Evolutionary conservation across 2,329 filamentous ascomycete species (phyloP), one percentile per base, ranked within the genome.

Genomic region (Chalara sp.): DNA sequence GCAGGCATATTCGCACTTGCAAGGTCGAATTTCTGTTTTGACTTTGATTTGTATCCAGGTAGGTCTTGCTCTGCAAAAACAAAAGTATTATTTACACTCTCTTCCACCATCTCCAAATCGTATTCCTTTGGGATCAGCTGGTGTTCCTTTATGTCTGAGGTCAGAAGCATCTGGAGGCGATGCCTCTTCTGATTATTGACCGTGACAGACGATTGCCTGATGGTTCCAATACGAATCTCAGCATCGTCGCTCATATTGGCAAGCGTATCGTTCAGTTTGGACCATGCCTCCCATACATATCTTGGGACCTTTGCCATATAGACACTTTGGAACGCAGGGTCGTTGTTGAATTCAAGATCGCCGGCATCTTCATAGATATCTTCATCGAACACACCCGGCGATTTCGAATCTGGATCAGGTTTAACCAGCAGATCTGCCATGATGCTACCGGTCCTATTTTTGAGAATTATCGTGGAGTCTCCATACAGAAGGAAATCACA

Each of bases 51-150:
- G 70, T 83, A 90, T 37, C 88, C 88, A 1, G 90, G 87, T 28
- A 96, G 78, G 63, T 97, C 89, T 67, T 95, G 90, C 70, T 99
- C 93, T 40, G 87, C 90, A 65, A 99, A 99, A 51, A 97, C 75
- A 65, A 87, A 95, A 21, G 90, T 93, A 68, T 96, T 96, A 62
- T 81, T 81, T 33, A 92, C 81, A n/a, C 79, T 70, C 41, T 73
- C 66, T 40, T 81, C 78, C 29, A 79, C 83, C 44, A 89, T 76
- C 44, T 89, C 83, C 52, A 97, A 72, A 58, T 89, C 80, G 70
- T 96, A 99, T 63, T 95, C 89, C 63, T 89, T 89, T 8, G 91
- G 90, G n/a, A 96, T 76, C 5, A 77, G 72, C 59, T 85, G 78
- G 65, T 95, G 89, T 56, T 82, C 76, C 6, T 79, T 73, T 47